These are phyloP conservation scores for Halenospora varia DNA, from an alignment of 495 filamentous ascomycete species.

Conservation along the genomic window DNA sequence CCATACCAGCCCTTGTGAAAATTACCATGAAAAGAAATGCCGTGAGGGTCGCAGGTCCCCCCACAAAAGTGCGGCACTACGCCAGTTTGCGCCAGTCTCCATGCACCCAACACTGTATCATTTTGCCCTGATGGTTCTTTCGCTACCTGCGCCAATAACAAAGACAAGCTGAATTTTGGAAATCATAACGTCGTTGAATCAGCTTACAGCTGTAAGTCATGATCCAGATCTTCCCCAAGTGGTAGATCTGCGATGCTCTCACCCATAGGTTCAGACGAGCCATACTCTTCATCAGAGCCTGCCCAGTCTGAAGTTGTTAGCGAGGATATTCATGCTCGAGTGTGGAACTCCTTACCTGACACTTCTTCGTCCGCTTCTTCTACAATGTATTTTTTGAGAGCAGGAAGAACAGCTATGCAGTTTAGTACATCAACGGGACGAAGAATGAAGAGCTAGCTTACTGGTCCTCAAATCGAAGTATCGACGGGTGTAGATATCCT, in stretches of 20 bases:
- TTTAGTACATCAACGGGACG: constrained; percentile 6
- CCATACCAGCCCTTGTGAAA: too few species aligned
- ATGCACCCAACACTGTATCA: background rate
- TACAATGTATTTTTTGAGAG: constrained; percentile 37
- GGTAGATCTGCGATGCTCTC: constrained; percentile 20
- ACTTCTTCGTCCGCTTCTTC: constrained; percentile 52
- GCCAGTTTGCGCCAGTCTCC: background rate
- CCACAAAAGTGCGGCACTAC: background rate
- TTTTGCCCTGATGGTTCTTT: background rate
- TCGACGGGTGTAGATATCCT: constrained; percentile 29
- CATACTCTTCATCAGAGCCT: constrained; percentile 28
- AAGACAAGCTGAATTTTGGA: background rate
- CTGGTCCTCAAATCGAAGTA: constrained; percentile 37
- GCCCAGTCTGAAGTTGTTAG: constrained; percentile 29
- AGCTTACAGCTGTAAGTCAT: background rate
- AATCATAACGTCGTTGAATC: background rate
- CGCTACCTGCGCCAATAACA: background rate
- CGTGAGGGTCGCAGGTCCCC: background rate
- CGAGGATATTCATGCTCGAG: too few species aligned
- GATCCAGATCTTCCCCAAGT: constrained; percentile 4
- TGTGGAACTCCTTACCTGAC: constrained; percentile 36
- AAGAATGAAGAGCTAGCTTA: constrained; percentile 34
- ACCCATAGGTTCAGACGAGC: constrained; percentile 26
- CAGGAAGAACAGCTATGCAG: constrained; percentile 37
- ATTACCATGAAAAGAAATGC: background rate